Conservation (phyloP, 805 yeast species). For the Ogataea minuta region DNA sequence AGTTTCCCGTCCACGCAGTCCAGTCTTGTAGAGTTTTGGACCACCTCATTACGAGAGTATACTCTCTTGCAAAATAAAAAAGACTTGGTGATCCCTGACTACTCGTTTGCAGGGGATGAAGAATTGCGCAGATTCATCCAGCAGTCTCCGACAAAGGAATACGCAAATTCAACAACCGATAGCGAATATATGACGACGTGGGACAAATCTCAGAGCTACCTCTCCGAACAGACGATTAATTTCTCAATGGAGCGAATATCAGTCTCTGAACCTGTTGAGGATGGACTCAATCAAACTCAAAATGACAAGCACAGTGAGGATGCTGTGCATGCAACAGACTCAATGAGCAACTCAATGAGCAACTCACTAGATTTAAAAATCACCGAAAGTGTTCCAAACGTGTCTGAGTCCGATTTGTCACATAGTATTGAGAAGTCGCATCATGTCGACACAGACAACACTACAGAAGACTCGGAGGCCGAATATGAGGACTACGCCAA, state of each 20-base stretch:
- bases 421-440: conserved; percentile 5
- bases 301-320: too few relatives aligned
- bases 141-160: conserved; percentile 10
- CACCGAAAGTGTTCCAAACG: background rate
- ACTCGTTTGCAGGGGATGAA: conserved; percentile 26
- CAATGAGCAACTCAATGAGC: too few relatives aligned
- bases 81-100: conserved; percentile 10
- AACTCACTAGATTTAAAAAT: too few relatives aligned
- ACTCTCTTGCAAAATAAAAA: conserved; percentile 16
- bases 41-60: conserved; percentile 28
- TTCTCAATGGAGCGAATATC: background rate
- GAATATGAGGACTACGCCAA: conserved; percentile 5
- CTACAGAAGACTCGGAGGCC: conserved; percentile 4
- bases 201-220: background rate
- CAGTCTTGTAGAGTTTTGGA: conserved; percentile 28
- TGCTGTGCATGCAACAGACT: too few relatives aligned
- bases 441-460: conserved; percentile 7
- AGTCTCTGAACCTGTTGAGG: too few relatives aligned
- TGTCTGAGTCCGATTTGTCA: conserved; percentile 5
- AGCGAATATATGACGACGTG: conserved; percentile 1
- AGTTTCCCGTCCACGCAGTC: conserved; percentile 21
- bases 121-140: conserved; percentile 25
- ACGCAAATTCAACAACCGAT: background rate
- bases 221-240: background rate
- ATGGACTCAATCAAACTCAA: too few relatives aligned